Conservation (phyloP, 805 yeast genomes). For the Barnettozyma siamensis region DNA sequence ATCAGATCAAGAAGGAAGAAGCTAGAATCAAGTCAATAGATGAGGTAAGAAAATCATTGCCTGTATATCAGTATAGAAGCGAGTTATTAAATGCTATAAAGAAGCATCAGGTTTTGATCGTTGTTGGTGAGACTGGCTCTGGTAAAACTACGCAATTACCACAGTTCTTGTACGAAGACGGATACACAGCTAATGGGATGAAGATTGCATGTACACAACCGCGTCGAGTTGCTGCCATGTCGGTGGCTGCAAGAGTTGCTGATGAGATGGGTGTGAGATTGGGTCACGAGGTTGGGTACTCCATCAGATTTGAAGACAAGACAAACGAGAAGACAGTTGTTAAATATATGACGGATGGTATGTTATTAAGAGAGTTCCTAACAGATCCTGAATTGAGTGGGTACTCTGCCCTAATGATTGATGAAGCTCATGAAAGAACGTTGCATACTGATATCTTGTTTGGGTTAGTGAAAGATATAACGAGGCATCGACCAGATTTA, state of each 20-base stretch:
- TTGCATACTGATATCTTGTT: slow-evolving; percentile 81
- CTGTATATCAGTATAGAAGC: slow-evolving; percentile 62
- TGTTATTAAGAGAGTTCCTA: slow-evolving; percentile 79
- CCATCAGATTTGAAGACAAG: slow-evolving; percentile 80
- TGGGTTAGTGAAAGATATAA: slow-evolving; percentile 72
- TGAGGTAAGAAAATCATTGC: slow-evolving; percentile 57
- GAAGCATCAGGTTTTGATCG: slow-evolving; percentile 60
- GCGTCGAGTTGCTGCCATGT: slow-evolving; percentile 89
- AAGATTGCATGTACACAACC: slow-evolving; percentile 90
- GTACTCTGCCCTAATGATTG: slow-evolving; percentile 85
- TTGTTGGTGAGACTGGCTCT: slow-evolving; percentile 88
- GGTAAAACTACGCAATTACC: slow-evolving; percentile 95
- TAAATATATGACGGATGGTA: slow-evolving; percentile 95
- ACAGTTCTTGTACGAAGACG: slow-evolving; percentile 79
- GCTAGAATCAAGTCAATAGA: slow-evolving; percentile 26
- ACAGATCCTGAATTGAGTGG: slow-evolving; percentile 61
- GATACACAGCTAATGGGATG: slow-evolving; percentile 54
- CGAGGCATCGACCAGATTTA: slow-evolving; percentile 58
- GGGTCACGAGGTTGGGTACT: slow-evolving; percentile 88
- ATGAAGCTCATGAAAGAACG: slow-evolving; percentile 97
- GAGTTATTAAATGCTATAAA: slow-evolving; percentile 55
- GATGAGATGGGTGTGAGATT: slow-evolving; percentile 76
- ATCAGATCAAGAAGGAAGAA: slow-evolving; percentile 27
- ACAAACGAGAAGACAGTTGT: slow-evolving; percentile 60
- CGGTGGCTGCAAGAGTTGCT: slow-evolving; percentile 87